These are phyloP conservation scores for Phyllosticta ampelicida DNA, from an alignment of 2,329 filamentous ascomycete species.

Conservation along the genomic window DNA sequence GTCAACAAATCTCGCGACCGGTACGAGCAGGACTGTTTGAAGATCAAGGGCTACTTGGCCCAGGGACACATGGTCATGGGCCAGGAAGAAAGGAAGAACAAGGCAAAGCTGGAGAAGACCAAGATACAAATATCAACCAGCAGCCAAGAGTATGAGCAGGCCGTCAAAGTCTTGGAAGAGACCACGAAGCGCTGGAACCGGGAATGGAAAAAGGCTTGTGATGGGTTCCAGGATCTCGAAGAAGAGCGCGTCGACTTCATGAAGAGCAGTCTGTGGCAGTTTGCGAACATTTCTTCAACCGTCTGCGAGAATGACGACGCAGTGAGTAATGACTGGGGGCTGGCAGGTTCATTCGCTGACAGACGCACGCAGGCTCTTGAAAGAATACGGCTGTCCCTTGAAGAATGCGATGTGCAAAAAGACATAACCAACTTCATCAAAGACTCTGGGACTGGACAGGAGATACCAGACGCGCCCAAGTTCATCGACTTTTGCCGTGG, in stretches of 20 bases:
- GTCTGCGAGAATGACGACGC: slow-evolving; percentile 96
- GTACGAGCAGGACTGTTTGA: slow-evolving; percentile 94
- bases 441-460: slow-evolving; percentile 82
- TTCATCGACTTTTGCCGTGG: slow-evolving; percentile 99
- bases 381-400: slow-evolving; percentile 84
- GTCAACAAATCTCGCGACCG: slow-evolving; percentile 95
- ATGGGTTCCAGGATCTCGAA: slow-evolving; percentile 97
- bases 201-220: slow-evolving; percentile 95
- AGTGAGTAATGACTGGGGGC: slow-evolving; percentile 20
- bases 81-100: slow-evolving; percentile 97
- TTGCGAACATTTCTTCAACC: slow-evolving; percentile 93
- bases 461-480: slow-evolving; percentile 92
- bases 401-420: slow-evolving; percentile 90
- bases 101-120: slow-evolving; percentile 96
- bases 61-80: slow-evolving; percentile 99
- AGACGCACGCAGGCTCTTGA: slow-evolving; percentile 61
- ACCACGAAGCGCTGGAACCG: slow-evolving; percentile 94
- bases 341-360: slow-evolving; percentile 7
- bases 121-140: slow-evolving; percentile 88
- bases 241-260: slow-evolving; percentile 95
- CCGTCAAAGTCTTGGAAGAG: slow-evolving; percentile 87
- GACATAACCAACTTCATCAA: slow-evolving; percentile 85
- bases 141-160: slow-evolving; percentile 86
- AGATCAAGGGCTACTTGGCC: slow-evolving; percentile 96
- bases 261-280: slow-evolving; percentile 96